A percentile compares a stretch with the other conserved stretches of the same genome.
Evolutionary conservation across 306 rosid genomes (phyloP).

Genomic region (Cucurbita moschata): DNA sequence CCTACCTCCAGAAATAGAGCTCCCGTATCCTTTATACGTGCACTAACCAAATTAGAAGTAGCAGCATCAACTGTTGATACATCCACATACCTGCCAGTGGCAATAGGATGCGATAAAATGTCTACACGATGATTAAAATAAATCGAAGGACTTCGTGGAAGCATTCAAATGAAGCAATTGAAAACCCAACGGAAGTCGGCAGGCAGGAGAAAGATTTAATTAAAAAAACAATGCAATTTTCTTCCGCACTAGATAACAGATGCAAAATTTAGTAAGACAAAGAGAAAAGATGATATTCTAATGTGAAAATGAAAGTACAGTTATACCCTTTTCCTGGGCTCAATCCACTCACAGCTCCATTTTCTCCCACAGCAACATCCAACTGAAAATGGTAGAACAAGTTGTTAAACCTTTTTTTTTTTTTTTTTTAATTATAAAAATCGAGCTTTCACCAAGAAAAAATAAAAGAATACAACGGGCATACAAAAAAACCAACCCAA

Average conservation of each 20-base stretch:
- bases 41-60: conserved; percentile 58
- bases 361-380: conserved; percentile 73
- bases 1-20: conserved; percentile 81
- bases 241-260: not conserved
- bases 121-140: not conserved
- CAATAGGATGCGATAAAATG: not conserved
- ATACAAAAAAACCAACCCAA: not conserved
- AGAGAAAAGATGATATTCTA: not conserved
- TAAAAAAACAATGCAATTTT: not conserved
- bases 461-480: not conserved
- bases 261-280: not conserved
- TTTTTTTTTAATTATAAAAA: not conserved
- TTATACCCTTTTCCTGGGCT: conserved; percentile 81
- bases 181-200: not conserved
- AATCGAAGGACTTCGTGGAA: not conserved
- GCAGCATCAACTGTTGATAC: conserved; percentile 81
- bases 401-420: not conserved
- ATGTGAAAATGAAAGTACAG: not conserved
- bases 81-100: conserved; percentile 68
- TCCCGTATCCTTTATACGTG: conserved; percentile 55
- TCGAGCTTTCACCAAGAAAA: not conserved
- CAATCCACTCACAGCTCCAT: conserved; percentile 74
- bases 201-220: not conserved
- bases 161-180: not conserved
- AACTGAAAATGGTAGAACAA: conserved; percentile 28